Base-by-base conservation (phyloP, 2,329 filamentous ascomycete species). In the Leptographium wingfieldii region DNA sequence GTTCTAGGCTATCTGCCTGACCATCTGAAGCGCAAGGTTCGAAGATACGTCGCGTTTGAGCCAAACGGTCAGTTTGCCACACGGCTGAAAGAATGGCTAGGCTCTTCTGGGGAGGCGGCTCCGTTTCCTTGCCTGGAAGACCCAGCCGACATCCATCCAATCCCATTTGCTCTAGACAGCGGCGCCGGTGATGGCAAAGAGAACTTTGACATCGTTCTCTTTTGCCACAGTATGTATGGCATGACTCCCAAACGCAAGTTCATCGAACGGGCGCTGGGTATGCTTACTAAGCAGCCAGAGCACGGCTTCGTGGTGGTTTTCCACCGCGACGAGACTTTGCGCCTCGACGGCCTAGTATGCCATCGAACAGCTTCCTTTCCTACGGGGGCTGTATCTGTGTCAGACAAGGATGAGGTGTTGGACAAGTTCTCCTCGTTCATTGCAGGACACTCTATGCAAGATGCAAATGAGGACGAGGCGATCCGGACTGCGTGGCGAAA, bases 211-310 rank as follows among this genome's bases (percentile, higher is more conserved):
- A 14, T 84, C 49, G 67, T 86, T 22, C 66, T 86, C 5, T 83
- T 86, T 69, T 85, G 81, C 64, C 82, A 85, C 67, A 84, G 83
- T 70, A 77, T 85, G 76, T 84, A 85, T 63, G 80, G 80, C 61
- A 79, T 85, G 77, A 73, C 72, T 0, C 73, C 73, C 2, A 79
- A 80, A 63, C 65, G 63, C n/a, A 66, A 16, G 1, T 75, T 73
- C 61, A 75, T 86, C 62, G 67, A 76, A 66, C 64, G 62, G 22
- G 75, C 78, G 2, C 66, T 85, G 9, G 64, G 68, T 22, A 72
- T 81, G 74, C 77, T 85, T 38, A 68, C 71, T 63, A 63, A 69
- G 65, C n/a, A 76, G 73, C 59, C 66, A 46, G 3, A 6, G 6
- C 16, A 14, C 33, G 22, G 55, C 27, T 6, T 80, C 31, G 74